Base-by-base conservation (phyloP, 768 basidiomycete genomes). In the Epithele typhae region DNA sequence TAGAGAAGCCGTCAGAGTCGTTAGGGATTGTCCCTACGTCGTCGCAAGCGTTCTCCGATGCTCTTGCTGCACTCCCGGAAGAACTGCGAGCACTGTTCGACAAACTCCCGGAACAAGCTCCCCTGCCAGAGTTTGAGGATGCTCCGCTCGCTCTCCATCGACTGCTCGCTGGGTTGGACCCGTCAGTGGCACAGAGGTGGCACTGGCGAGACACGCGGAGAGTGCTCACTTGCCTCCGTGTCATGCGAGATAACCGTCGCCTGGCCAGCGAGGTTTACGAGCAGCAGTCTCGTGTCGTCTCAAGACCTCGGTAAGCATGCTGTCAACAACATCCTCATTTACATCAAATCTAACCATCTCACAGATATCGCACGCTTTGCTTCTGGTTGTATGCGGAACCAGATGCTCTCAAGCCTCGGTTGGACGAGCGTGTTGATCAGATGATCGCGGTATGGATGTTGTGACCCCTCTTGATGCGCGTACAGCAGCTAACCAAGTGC, bases 151-250 rank as follows among this genome's bases (percentile, higher is more conserved):
- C 71, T n/a, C 66, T 96, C 15, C 78, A 92, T 59, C 67, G 63
- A 9, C 70, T 97, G 11, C 68, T 99, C 17, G 64, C 67, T 8
- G 60, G 68, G 3, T 72, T 98, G 5, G 96, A 98, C 57, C 82
- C 81, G 0, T 55, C 61, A 0, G 79, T 92, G 37, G 90, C 87
- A 0, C 73, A 73, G 24, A 72, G 93, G 51, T 98, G 95, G 95
- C 96, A 99, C 62, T 98, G 95, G 95, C 77, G 74, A 53, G 96
- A 99, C 57, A 84, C 91, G 0, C 74, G 95, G 25, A 99, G 97
- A 65, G 88, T 97, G 5, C 64, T 89, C 10, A 75, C 93, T 30
- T 89, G 78, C 54, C 64, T 99, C 7, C 73, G 77, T 35, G 81
- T 96, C 23, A 81, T 92, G 46, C 84, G 81, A 66, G 82, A 90